Evolutionary conservation across 164 flowering plant genomes (phyloP).

Genomic region (Magnolia sinica): DNA sequence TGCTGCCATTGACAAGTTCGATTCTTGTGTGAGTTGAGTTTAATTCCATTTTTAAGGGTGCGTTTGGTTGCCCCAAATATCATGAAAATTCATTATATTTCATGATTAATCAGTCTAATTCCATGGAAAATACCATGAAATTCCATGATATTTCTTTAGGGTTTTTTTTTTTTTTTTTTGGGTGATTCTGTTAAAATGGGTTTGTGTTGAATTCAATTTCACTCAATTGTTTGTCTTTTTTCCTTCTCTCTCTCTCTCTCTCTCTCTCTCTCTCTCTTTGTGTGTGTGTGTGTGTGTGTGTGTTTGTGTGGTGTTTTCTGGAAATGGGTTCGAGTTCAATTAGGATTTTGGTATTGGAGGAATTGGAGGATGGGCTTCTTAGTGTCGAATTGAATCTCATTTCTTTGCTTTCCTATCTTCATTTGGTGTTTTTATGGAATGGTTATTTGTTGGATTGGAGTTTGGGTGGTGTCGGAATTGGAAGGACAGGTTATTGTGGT

Average conservation of each 20-base stretch:
- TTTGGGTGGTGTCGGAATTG: not conserved
- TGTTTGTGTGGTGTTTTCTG: not conserved
- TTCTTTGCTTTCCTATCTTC: not conserved
- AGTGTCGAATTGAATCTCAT: not conserved
- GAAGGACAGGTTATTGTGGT: not conserved
- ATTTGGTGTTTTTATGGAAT: not conserved
- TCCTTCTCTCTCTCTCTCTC: not conserved
- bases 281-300: not conserved
- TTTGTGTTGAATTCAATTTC: not conserved
- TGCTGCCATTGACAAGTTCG: constrained; percentile 60
- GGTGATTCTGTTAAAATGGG: too few species aligned
- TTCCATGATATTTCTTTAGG: not conserved
- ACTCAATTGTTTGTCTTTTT: not conserved
- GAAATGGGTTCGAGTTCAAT: not conserved
- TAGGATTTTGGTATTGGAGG: not conserved
- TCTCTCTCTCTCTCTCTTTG: not conserved
- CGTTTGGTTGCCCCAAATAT: not conserved
- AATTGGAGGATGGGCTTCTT: not conserved
- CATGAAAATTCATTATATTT: not conserved
- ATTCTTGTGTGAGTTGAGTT: constrained; percentile 47
- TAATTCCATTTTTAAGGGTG: not conserved
- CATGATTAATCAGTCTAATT: not conserved
- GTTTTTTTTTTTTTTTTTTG: too few species aligned
- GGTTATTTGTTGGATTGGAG: not conserved
- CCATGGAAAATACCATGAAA: not conserved